phyloP scores from a whole-genome alignment of 768 basidiomycete genomes.

The Melanogaster broomeanus region DNA sequence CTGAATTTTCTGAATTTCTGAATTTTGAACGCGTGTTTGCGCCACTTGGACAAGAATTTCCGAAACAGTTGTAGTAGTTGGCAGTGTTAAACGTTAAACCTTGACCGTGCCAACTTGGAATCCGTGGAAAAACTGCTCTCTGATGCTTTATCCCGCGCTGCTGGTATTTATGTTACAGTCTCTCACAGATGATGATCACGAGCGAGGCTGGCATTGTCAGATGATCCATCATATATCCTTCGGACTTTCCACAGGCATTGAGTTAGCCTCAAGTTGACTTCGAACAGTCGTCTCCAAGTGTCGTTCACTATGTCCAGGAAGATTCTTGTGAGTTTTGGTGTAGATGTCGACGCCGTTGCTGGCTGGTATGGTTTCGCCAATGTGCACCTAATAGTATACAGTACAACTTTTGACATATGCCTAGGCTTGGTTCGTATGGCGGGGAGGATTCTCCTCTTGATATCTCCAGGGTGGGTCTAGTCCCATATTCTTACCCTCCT shows the following conservation, averaged over 20 bases:
- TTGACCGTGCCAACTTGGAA: too few relatives aligned
- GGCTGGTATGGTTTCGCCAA: constrained; percentile 67
- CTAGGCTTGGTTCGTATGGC: constrained; percentile 71
- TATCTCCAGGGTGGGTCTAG: constrained; percentile 52
- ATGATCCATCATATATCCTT: too few relatives aligned
- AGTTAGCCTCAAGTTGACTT: too few relatives aligned
- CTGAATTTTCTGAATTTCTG: too few relatives aligned
- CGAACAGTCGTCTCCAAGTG: not conserved
- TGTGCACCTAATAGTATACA: not conserved
- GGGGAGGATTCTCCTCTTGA: constrained; percentile 71
- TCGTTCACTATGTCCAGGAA: constrained; percentile 49
- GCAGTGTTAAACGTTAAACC: too few relatives aligned
- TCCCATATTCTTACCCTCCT: not conserved
- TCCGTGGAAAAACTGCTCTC: too few relatives aligned
- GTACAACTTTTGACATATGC: not conserved
- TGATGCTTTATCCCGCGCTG: too few relatives aligned
- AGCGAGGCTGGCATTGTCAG: too few relatives aligned
- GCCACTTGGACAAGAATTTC: too few relatives aligned
- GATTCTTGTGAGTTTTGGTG: constrained; percentile 61
- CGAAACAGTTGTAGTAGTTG: too few relatives aligned
- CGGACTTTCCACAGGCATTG: too few relatives aligned
- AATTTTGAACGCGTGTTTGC: too few relatives aligned
- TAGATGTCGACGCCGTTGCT: constrained; percentile 77
- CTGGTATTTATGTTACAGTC: not conserved
- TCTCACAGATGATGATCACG: not conserved